Evolutionary conservation across 768 basidiomycete species (phyloP), one percentile per base, ranked within the genome.

Genomic region (Panaeolus papilionaceus): DNA sequence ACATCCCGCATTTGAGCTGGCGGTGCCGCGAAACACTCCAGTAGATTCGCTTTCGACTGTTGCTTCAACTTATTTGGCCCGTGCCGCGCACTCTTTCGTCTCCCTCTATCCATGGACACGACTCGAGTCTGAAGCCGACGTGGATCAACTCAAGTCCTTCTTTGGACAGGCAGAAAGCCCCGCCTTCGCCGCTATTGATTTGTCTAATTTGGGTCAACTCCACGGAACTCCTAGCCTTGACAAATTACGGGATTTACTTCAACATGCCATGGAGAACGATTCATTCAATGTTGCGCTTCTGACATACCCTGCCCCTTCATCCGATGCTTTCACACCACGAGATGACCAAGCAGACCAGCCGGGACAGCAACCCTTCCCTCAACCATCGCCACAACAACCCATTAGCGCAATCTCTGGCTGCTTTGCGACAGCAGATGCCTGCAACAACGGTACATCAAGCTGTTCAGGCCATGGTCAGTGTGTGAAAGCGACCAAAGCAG

Each of bases 401-500:
- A 85, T 89, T 64, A 85, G 84, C 64, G 84, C 84, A 42, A 75
- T 88, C 38, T 86, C 89, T 14, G 85, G 87, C 6, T 95, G 94
- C 79, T 89, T 87, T 74, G 71, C 79, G 2, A 83, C 85, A 26
- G 76, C 77, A 20, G 82, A 86, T 26, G 76, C 81, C 0, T 95
- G 94, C 76, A 78, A 74, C 33, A 87, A 90, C 70, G 81, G 81
- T 62, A 95, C 94, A 7, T 81, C 80, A 61, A 72, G 81, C 26
- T 95, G 94, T 75, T 91, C 90, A 8, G 90, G 90, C 9, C 83
- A 87, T 62, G 94, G 94, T 0, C 72, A 85, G 68, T 95, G 94
- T 71, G 82, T 85, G 18, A 75, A 82, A 65, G 87, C 87, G 38
- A 86, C 80, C 61, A 89, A 88, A 70, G 85, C 87, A 4, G 92